Conservation (phyloP, 306 rosid genomes). For the Mimosa bimucronata region DNA sequence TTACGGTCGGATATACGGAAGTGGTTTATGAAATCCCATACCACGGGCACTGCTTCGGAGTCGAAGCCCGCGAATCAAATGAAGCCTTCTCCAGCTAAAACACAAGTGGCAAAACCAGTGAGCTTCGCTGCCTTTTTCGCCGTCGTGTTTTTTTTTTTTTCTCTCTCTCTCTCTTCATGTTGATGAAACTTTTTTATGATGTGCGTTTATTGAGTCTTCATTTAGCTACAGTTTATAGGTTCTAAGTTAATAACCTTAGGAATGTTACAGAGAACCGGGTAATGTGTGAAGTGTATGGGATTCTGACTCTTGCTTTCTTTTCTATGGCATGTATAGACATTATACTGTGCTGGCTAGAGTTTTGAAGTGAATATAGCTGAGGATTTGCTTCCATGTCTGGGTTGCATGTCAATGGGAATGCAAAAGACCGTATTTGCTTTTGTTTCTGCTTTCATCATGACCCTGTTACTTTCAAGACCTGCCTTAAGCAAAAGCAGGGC, state of each 20-base stretch:
- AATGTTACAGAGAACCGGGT: not conserved
- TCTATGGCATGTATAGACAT: not conserved
- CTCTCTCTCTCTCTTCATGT: not conserved
- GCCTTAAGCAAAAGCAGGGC: constrained; percentile 2
- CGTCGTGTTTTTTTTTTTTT: not conserved
- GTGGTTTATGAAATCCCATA: constrained; percentile 97
- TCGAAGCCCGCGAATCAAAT: constrained; percentile 50
- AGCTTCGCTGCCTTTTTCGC: constrained; percentile 18
- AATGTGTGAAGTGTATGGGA: constrained; percentile 15
- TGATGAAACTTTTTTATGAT: not conserved
- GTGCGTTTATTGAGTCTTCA: not conserved
- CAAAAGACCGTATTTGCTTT: not conserved
- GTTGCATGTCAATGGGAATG: not conserved
- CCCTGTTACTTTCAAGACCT: constrained; percentile 4
- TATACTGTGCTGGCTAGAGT: not conserved
- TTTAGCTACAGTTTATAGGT: constrained; percentile 8
- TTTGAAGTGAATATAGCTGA: not conserved
- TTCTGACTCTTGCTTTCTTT: constrained; percentile 16
- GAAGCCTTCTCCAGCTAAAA: constrained; percentile 51
- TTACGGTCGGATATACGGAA: constrained; percentile 78
- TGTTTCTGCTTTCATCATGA: not conserved
- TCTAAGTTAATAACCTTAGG: constrained; percentile 18
- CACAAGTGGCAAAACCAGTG: constrained; percentile 53
- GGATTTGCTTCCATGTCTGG: constrained; percentile 27
- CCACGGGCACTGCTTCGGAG: constrained; percentile 52